Percentiles rank a stretch among this genome's conserved stretches.
phyloP scores from a whole-genome alignment of 805 yeast genomes.

The Cyberlindnera americana region DNA sequence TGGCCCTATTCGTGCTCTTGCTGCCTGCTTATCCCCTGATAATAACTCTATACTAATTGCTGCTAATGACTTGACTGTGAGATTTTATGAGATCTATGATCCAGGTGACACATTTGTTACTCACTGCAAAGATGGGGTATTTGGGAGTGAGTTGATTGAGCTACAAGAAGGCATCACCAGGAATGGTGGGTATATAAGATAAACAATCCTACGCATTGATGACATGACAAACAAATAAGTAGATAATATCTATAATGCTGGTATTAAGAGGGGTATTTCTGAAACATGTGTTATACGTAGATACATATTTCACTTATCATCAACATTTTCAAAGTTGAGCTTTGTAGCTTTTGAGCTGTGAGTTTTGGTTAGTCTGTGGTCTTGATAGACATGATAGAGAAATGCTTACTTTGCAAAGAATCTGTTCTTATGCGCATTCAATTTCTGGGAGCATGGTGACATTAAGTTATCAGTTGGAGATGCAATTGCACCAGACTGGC shows the following conservation, averaged over 20 bases:
- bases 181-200: constrained; percentile 28
- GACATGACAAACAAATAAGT: too few species aligned
- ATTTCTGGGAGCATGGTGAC: constrained; percentile 57
- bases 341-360: constrained; percentile 12
- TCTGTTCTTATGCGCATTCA: constrained; percentile 45
- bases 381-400: too few species aligned
- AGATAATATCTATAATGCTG: too few species aligned
- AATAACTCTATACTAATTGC: constrained; percentile 64
- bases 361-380: constrained; percentile 1
- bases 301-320: not conserved
- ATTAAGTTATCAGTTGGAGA: constrained; percentile 58
- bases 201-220: not conserved
- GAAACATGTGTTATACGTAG: too few species aligned
- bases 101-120: constrained; percentile 11
- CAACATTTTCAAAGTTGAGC: constrained; percentile 10
- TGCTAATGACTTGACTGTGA: constrained; percentile 70
- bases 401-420: constrained; percentile 34
- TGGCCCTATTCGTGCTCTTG: constrained; percentile 49
- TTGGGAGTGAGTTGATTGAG: constrained; percentile 57
- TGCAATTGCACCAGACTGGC: constrained; percentile 10
- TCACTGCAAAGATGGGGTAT: constrained; percentile 38
- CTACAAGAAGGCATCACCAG: constrained; percentile 50
- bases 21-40: constrained; percentile 68
- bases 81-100: constrained; percentile 75
- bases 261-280: not conserved